Conservation (phyloP, 176 grass and related monocot genomes). For the Elaeis guineensis region DNA sequence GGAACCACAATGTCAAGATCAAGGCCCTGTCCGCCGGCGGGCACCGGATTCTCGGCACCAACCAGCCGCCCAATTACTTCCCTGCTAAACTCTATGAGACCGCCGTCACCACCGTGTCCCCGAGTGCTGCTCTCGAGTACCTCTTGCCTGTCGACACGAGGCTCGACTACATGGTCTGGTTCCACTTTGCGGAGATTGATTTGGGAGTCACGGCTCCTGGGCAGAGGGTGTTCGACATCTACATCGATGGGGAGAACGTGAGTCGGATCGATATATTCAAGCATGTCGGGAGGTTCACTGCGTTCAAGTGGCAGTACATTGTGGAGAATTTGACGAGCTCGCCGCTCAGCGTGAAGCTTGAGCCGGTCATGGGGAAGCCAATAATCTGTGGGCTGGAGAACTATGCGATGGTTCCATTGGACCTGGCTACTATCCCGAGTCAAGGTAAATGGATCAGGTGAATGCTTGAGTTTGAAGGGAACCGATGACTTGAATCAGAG, state of each 20-base stretch:
- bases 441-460: conserved; percentile 47
- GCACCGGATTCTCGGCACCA: conserved; percentile 58
- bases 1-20: conserved; percentile 34
- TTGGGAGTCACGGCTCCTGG: conserved; percentile 34
- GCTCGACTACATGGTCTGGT: conserved; percentile 89
- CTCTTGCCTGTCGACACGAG: conserved; percentile 81
- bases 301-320: conserved; percentile 87
- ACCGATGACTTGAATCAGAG: no score
- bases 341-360: conserved; percentile 50
- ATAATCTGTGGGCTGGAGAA: conserved; percentile 93
- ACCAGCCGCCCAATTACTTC: conserved; percentile 96
- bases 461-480: no score
- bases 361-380: conserved; percentile 65
- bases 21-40: conserved; percentile 71
- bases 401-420: conserved; percentile 87
- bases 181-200: conserved; percentile 92
- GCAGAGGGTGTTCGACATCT: conserved; percentile 81
- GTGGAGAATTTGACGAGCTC: conserved; percentile 59
- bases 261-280: conserved; percentile 85
- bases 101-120: conserved; percentile 60
- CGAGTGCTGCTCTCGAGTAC: conserved; percentile 52
- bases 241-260: conserved; percentile 48
- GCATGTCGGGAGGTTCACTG: conserved; percentile 83
- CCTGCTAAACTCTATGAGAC: conserved; percentile 81
- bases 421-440: conserved; percentile 40